Conservation (phyloP, 176 grass and related monocot species). For the Tuctoria greenei region DNA sequence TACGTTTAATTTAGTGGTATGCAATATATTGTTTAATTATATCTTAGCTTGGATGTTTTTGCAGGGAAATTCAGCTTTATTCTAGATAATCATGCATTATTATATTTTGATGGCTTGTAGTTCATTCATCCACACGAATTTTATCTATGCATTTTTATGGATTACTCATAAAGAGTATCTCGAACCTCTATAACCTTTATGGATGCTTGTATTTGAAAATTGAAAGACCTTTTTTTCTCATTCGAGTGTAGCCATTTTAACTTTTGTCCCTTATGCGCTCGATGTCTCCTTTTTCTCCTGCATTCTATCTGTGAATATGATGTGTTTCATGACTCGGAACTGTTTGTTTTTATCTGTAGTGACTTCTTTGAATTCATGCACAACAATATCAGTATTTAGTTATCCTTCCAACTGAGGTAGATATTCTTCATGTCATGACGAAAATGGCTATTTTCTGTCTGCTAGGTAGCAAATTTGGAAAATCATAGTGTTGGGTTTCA, state of each 20-base stretch:
- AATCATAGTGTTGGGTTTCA: slow-evolving; percentile 2
- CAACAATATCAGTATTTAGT: neutral
- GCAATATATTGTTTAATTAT: neutral
- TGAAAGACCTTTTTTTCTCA: neutral
- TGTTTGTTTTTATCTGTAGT: slow-evolving; percentile 6
- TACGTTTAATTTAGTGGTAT: neutral
- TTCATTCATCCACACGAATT: neutral
- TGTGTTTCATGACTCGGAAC: neutral
- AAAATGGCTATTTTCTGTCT: neutral
- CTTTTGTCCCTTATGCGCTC: neutral
- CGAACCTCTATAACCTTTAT: slow-evolving; percentile 7
- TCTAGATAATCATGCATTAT: neutral
- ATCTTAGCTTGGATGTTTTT: neutral
- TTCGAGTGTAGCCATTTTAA: neutral
- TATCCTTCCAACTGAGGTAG: neutral
- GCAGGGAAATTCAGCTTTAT: neutral
- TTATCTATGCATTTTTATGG: no score
- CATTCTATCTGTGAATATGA: neutral
- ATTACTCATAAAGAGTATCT: slow-evolving; percentile 10
- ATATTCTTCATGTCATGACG: neutral
- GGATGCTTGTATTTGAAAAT: slow-evolving; percentile 14
- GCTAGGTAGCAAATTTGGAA: neutral
- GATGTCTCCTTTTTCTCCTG: neutral
- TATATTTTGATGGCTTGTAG: neutral
- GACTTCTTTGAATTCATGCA: neutral